Evolutionary conservation across 495 filamentous ascomycete genomes (phyloP).

Genomic region (Lindgomyces ingoldianus): DNA sequence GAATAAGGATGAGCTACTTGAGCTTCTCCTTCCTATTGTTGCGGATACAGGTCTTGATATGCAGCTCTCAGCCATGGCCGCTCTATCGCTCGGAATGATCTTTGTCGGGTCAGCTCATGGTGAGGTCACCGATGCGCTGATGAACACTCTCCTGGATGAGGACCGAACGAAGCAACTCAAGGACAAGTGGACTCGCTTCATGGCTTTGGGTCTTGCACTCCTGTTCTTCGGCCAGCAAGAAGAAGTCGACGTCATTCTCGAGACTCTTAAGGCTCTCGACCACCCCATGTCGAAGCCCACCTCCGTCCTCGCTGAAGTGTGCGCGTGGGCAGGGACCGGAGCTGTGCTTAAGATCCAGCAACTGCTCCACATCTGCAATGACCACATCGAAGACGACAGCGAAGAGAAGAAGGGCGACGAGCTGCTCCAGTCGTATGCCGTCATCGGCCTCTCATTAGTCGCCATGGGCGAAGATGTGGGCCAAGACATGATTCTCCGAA

Average conservation of each 20-base stretch:
- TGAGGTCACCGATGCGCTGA: conserved; percentile 83
- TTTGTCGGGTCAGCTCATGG: conserved; percentile 91
- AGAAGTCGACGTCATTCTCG: conserved; percentile 91
- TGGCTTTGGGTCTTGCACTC: conserved; percentile 89
- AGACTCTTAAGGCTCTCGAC: conserved; percentile 92
- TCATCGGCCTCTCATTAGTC: conserved; percentile 88
- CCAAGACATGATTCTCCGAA: conserved; percentile 96
- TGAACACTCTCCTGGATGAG: conserved; percentile 87
- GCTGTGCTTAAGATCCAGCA: conserved; percentile 96
- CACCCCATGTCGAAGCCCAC: conserved; percentile 93
- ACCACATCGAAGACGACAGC: conserved; percentile 87
- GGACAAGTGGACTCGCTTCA: conserved; percentile 96
- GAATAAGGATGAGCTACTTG: conserved; percentile 79
- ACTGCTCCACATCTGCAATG: conserved; percentile 93
- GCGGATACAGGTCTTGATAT: conserved; percentile 79
- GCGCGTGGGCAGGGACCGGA: conserved; percentile 95
- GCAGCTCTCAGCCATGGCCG: conserved; percentile 95
- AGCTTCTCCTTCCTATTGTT: conserved; percentile 81
- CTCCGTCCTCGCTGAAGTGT: conserved; percentile 87
- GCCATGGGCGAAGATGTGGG: conserved; percentile 98
- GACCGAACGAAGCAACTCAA: conserved; percentile 84
- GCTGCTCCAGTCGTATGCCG: conserved; percentile 91
- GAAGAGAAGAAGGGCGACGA: conserved; percentile 93
- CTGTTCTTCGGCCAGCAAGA: conserved; percentile 96
- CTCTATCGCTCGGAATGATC: conserved; percentile 83